Evolutionary conservation across 148 eudicot genomes (phyloP), one percentile per base, ranked within the genome.

Genomic region (Fagopyrum esculentum): DNA sequence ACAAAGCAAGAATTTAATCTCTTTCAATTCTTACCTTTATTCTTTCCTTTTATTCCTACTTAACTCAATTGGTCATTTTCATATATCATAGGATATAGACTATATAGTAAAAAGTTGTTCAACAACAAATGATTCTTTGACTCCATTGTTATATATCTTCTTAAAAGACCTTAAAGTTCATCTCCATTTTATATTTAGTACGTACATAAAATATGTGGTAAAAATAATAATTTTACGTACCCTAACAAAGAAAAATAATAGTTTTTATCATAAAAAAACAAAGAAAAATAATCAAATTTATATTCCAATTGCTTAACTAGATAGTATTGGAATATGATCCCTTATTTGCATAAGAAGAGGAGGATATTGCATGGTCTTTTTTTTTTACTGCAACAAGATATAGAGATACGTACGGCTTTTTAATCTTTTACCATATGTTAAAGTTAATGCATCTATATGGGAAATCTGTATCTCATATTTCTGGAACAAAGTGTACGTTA

Each of bases 1-100:
- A 3, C 3, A 63, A 63, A 63, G 69, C 69, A 63, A 63, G 69
- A 63, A 63, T 63, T 29, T 63, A 44, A 63, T 63, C 29, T 12
- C 69, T 63, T 63, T 11, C n/a, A 35, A 35, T 35, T 35, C 40
- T 63, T 63, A 35, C 16, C 69, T 1, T 9, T 12, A 6, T 63
- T 35, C 45, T 63, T 63, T 63, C 45, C 69, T 12, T 63, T 63
- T 63, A 63, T 63, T 63, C 69, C 45, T 30, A 63, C 69, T 35
- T 35, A 30, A 35, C 40, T n/a, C 44, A 4, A 35, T 63, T 6
- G 10, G 64, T 19, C 35, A 19, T 3, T 59, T 59, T 7, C 64
- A 59, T 6, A 59, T 7, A 22, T 59, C 35, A 59, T n/a, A 59
- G 26, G 64, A 11, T 59, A 19, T 59, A 19, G 2, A 35, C 40